phyloP scores from a whole-genome alignment of 2,329 filamentous ascomycete species.

The Incumbomyces lentus region DNA sequence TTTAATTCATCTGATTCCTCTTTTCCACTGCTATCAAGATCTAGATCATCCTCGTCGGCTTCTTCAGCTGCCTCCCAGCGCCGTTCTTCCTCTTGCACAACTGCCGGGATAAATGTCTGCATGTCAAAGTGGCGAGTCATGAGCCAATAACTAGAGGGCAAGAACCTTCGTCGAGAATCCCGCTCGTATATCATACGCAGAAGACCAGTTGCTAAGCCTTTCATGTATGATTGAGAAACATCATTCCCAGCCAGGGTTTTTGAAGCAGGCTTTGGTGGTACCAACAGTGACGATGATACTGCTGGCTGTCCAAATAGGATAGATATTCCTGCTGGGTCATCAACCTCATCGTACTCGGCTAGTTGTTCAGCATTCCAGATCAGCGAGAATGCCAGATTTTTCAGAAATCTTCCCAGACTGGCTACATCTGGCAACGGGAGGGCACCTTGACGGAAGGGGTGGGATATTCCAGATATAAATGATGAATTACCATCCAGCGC shows the following conservation, averaged over 20 bases:
- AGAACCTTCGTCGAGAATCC: constrained; percentile 77
- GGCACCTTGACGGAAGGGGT: constrained; percentile 52
- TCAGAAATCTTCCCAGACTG: constrained; percentile 69
- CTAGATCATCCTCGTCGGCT: constrained; percentile 39
- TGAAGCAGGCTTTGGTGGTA: constrained; percentile 27
- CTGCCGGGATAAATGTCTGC: constrained; percentile 73
- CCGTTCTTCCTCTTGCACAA: constrained; percentile 76
- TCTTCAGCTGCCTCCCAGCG: constrained; percentile 59
- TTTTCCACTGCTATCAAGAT: constrained; percentile 32
- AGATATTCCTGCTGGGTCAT: constrained; percentile 18
- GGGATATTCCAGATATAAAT: constrained; percentile 30
- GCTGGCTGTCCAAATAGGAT: constrained; percentile 14
- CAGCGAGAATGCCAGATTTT: constrained; percentile 79
- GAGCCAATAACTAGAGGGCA: constrained; percentile 79
- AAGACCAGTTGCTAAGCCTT: constrained; percentile 66
- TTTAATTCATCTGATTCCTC: constrained; percentile 29
- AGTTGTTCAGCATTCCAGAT: constrained; percentile 73
- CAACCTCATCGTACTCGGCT: constrained; percentile 31
- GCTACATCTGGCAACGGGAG: constrained; percentile 63
- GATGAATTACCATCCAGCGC: constrained; percentile 22
- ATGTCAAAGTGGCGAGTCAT: constrained; percentile 86
- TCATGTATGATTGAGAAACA: constrained; percentile 67
- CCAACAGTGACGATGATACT: constrained; percentile 11
- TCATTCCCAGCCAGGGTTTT: constrained; percentile 52
- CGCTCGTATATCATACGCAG: constrained; percentile 85